Evolutionary conservation across 208 protist genomes (phyloP), one percentile per base, ranked within the genome.

Genomic region (Trypanosoma cruzi): DNA sequence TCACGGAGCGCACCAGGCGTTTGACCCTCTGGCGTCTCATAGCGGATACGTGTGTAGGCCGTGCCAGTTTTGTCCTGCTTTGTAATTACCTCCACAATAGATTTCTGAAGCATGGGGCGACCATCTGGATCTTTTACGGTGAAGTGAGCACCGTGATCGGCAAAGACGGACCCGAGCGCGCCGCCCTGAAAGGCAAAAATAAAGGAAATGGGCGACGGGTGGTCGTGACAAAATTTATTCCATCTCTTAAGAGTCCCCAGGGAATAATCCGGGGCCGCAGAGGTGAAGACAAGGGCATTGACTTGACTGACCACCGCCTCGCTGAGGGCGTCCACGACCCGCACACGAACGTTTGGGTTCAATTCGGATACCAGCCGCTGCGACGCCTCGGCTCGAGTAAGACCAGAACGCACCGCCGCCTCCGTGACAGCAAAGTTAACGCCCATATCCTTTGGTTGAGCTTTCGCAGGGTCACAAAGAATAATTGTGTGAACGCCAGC

Each of bases 391-490:
- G 80, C 89, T 16, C 93, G 71, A 29, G 82, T 78, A 29, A 86
- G 73, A 50, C 79, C 75, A 13, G 70, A 74, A 14, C 75, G 46
- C 11, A 98, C 42, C 6, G 79, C 66, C 6, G 79, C 74, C 58
- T 89, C 80, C 5, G 86, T 87, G 28, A 96, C 71, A n/a, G 89
- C 90, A 63, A 98, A 98, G 76, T 96, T 95, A 31, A 93, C 84
- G 34, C 90, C 90, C 85, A 98, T 90, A 65, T 97, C 88, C 32
- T 68, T 66, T 28, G 65, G 53, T 16, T 79, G 79, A 2, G 77
- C 70, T 14, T 55, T 69, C 40, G 76, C 78, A 0, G 92, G 80
- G 71, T 98, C 94, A 65, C 82, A 88, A 13, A 98, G 61, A 29
- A 77, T 81, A 61, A 98, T 90, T 26, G 87, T 86, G 68, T 90